Evolutionary conservation across 2,329 filamentous ascomycete genomes (phyloP).

Genomic region (Alternaria sp.): DNA sequence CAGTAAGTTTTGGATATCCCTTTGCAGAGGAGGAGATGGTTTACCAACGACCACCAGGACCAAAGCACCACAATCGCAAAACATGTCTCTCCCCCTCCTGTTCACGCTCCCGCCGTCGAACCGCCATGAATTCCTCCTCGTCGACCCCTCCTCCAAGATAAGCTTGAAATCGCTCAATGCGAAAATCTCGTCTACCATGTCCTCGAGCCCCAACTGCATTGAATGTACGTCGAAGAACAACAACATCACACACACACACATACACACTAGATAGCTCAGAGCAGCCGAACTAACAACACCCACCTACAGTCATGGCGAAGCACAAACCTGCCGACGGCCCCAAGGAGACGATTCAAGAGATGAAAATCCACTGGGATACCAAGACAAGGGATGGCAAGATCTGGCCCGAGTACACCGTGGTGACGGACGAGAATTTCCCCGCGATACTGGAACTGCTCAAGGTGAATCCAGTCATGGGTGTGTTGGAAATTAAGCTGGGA

Average conservation of each 20-base stretch:
- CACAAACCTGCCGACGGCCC: constrained; percentile 37
- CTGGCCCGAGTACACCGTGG: constrained; percentile 48
- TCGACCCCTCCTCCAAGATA: constrained; percentile 32
- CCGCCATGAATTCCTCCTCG: constrained; percentile 46
- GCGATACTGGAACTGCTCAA: constrained; percentile 44
- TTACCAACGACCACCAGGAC: background rate
- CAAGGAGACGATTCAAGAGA: constrained; percentile 40
- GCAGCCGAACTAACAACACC: background rate
- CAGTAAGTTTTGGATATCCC: background rate
- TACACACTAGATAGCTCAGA: background rate
- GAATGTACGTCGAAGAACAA: constrained; percentile 34
- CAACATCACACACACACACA: background rate
- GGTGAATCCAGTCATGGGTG: constrained; percentile 37
- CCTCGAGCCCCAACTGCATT: constrained; percentile 40
- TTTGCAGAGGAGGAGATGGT: background rate
- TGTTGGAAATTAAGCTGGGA: constrained; percentile 46
- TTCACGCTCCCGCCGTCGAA: constrained; percentile 47
- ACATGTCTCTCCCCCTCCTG: constrained; percentile 44
- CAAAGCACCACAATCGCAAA: constrained; percentile 4
- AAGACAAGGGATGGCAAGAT: constrained; percentile 41
- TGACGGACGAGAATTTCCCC: constrained; percentile 44
- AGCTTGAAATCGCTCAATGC: constrained; percentile 46
- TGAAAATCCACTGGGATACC: constrained; percentile 45
- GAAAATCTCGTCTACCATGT: constrained; percentile 38
- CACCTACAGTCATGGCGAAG: constrained; percentile 41